A percentile compares a stretch with the other conserved stretches of the same genome.
Conservation (phyloP, 2,329 filamentous ascomycete genomes). For the Fusarium guadeloupense region DNA sequence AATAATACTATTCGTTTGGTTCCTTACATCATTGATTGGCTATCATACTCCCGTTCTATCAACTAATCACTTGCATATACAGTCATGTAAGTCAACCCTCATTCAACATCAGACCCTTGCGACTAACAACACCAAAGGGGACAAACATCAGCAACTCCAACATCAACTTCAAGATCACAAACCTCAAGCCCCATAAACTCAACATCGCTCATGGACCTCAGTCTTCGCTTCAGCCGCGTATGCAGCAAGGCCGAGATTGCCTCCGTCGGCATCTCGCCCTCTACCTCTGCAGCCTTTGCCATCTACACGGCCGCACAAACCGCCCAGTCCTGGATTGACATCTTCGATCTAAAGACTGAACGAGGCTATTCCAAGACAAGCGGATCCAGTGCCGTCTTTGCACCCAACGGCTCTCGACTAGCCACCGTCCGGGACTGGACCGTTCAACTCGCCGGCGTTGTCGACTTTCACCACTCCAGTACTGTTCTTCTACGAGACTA, state of each 20-base stretch:
- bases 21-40: background rate
- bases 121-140: constrained; percentile 28
- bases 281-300: constrained; percentile 43
- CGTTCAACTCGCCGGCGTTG: constrained; percentile 43
- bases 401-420: constrained; percentile 30
- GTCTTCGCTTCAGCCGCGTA: constrained; percentile 42
- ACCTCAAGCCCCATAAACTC: background rate
- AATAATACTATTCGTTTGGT: background rate
- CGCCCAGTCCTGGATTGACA: constrained; percentile 50
- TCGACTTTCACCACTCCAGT: constrained; percentile 45
- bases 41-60: background rate
- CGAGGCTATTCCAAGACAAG: constrained; percentile 45
- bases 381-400: constrained; percentile 47
- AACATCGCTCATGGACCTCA: constrained; percentile 33
- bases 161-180: background rate
- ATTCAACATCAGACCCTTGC: background rate
- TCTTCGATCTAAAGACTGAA: constrained; percentile 45
- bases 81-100: constrained; percentile 32
- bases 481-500: constrained; percentile 47
- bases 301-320: constrained; percentile 45
- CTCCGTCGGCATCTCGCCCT: constrained; percentile 45
- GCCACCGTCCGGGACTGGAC: constrained; percentile 48
- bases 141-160: constrained; percentile 16
- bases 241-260: constrained; percentile 47
- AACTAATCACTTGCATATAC: background rate